These are phyloP conservation scores for Tuber microsphaerosporum DNA, from an alignment of 495 filamentous ascomycete species.

Conservation along the genomic window DNA sequence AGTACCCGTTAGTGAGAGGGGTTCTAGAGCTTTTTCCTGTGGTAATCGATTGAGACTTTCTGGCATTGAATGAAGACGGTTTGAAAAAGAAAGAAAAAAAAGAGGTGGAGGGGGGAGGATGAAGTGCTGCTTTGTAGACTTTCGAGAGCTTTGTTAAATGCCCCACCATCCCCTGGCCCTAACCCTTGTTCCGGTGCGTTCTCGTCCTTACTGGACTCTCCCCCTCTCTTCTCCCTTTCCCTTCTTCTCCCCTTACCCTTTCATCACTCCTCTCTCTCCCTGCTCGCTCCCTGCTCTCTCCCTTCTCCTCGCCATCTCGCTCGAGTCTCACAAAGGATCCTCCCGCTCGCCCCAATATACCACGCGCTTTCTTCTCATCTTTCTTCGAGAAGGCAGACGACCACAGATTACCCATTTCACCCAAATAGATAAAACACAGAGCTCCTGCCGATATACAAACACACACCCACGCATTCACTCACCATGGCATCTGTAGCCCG, in stretches of 20 bases:
- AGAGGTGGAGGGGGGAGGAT: neutral
- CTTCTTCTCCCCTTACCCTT: conserved; percentile 1
- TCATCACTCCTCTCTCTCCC: conserved; percentile 17
- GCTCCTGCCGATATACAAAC: neutral
- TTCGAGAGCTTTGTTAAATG: neutral
- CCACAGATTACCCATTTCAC: neutral
- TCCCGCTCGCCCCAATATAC: conserved; percentile 21
- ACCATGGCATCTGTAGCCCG: conserved; percentile 54
- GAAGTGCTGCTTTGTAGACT: neutral
- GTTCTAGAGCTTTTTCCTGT: neutral
- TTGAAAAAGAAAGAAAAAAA: neutral
- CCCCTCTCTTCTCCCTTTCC: conserved; percentile 1
- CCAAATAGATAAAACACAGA: neutral
- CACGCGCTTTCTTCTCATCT: conserved; percentile 29
- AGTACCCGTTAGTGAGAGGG: neutral
- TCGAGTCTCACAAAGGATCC: conserved; percentile 29
- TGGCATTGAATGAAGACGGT: neutral
- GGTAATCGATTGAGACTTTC: neutral
- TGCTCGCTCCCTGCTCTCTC: conserved; percentile 14
- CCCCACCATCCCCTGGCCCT: conserved; percentile 11
- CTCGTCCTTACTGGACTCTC: conserved; percentile 32
- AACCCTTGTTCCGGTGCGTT: conserved; percentile 24
- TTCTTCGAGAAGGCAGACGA: conserved; percentile 9
- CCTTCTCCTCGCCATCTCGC: conserved; percentile 27
- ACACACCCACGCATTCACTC: conserved; percentile 28